Conservation (phyloP, 1,284 basidiomycete species). For the Malassezia vespertilionis region DNA sequence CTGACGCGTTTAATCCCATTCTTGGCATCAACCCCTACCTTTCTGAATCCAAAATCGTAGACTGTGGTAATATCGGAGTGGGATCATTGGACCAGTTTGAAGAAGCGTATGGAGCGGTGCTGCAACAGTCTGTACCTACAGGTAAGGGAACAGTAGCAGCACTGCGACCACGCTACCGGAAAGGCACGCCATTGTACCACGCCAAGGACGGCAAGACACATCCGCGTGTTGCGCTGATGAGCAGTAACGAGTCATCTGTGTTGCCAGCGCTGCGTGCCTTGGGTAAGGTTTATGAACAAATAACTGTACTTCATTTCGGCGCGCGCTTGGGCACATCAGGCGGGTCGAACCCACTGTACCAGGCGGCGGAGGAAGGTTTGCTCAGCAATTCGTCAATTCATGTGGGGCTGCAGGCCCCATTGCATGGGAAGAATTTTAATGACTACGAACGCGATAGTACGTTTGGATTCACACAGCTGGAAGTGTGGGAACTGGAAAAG, state of each 20-base stretch:
- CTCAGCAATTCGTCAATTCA: constrained; percentile 60
- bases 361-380: constrained; percentile 48
- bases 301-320: constrained; percentile 50
- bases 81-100: constrained; percentile 32
- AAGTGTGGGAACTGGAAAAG: constrained; percentile 30
- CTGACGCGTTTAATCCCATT: constrained; percentile 17
- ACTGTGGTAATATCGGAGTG: constrained; percentile 28
- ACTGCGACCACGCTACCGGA: constrained; percentile 10
- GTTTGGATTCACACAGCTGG: constrained; percentile 30
- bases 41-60: constrained; percentile 22
- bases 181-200: constrained; percentile 3
- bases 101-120: constrained; percentile 8
- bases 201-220: constrained; percentile 26
- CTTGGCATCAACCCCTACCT: constrained; percentile 19
- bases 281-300: constrained; percentile 48
- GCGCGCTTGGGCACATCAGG: constrained; percentile 50
- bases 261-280: constrained; percentile 50
- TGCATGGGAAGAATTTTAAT: constrained; percentile 24
- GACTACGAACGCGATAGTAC: constrained; percentile 20
- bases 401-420: constrained; percentile 58
- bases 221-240: constrained; percentile 49
- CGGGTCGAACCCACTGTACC: constrained; percentile 28
- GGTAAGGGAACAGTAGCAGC: constrained; percentile 16
- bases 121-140: constrained; percentile 10
- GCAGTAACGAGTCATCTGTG: constrained; percentile 50